Conservation (phyloP, 805 yeast genomes). For the Cyberlindnera euphorbiae region DNA sequence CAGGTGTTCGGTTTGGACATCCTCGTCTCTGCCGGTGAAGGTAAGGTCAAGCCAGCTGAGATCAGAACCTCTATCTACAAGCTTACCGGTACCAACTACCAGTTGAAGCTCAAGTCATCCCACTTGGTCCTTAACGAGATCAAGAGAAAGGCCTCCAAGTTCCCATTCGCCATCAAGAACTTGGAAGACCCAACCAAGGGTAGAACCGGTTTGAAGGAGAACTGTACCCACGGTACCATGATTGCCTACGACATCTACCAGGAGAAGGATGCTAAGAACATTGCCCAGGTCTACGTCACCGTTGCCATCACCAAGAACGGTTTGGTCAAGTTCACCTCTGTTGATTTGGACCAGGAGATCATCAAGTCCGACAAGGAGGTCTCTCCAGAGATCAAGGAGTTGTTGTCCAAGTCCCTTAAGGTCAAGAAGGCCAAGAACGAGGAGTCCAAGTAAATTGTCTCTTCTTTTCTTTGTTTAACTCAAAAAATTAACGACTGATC, state of each 20-base stretch:
- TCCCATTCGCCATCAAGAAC: conserved; percentile 65
- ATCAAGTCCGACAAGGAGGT: conserved; percentile 55
- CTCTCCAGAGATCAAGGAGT: conserved; percentile 40
- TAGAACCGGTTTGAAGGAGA: conserved; percentile 71
- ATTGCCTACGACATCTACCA: conserved; percentile 63
- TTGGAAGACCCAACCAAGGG: conserved; percentile 67
- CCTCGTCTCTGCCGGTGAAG: conserved; percentile 57
- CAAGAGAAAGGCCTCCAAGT: conserved; percentile 58
- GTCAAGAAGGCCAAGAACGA: conserved; percentile 35
- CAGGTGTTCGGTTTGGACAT: conserved; percentile 78
- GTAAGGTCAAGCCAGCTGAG: conserved; percentile 58
- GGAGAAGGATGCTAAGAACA: conserved; percentile 60
- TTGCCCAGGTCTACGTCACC: conserved; percentile 73
- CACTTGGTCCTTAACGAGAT: conserved; percentile 62
- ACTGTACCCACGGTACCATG: conserved; percentile 60
- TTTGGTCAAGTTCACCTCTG: conserved; percentile 55
- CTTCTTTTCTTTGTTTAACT: too few species aligned
- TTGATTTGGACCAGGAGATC: conserved; percentile 43
- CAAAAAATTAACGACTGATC: too few species aligned
- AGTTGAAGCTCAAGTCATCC: conserved; percentile 67
- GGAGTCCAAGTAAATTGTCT: conserved; percentile 2
- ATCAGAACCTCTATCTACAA: conserved; percentile 67
- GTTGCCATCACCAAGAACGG: conserved; percentile 74
- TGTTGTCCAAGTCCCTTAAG: conserved; percentile 50
- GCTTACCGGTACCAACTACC: conserved; percentile 63